phyloP scores from a whole-genome alignment of 2,329 filamentous ascomycete genomes.

The Passalora sequoiae region DNA sequence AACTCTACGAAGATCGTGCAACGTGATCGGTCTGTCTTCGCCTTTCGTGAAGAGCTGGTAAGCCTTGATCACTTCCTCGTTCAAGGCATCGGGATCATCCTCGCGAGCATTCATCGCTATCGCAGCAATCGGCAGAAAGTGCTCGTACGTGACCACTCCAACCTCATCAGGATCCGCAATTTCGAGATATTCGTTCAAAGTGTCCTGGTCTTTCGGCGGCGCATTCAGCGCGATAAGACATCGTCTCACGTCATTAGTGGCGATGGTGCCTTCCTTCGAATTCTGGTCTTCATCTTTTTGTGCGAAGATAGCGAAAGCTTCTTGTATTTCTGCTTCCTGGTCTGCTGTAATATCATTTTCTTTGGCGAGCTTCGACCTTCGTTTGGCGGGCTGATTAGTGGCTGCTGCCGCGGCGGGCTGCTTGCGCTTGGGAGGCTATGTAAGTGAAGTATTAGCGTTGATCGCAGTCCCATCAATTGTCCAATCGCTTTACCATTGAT shows the following conservation, averaged over 20 bases:
- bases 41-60: conserved; percentile 71
- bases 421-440: conserved; percentile 32
- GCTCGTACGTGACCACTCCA: conserved; percentile 71
- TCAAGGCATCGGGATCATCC: conserved; percentile 44
- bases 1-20: conserved; percentile 71
- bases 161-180: conserved; percentile 78
- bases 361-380: conserved; percentile 83
- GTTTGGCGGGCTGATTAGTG: conserved; percentile 41
- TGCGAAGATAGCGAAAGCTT: conserved; percentile 78
- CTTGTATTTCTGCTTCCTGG: conserved; percentile 84
- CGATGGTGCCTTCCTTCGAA: conserved; percentile 54
- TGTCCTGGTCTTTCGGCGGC: conserved; percentile 56
- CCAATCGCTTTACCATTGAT: background rate
- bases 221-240: conserved; percentile 68
- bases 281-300: conserved; percentile 47
- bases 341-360: conserved; percentile 79
- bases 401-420: conserved; percentile 23
- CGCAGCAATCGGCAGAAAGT: conserved; percentile 83
- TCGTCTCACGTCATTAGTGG: conserved; percentile 42
- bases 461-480: background rate
- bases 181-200: conserved; percentile 70
- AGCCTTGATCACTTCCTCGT: conserved; percentile 72
- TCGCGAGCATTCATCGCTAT: conserved; percentile 63
- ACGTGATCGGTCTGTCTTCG: conserved; percentile 62
- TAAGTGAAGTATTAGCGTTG: too few relatives aligned